phyloP scores from a whole-genome alignment of 192 early-diverging fungal species.

The Coemansia sp. region DNA sequence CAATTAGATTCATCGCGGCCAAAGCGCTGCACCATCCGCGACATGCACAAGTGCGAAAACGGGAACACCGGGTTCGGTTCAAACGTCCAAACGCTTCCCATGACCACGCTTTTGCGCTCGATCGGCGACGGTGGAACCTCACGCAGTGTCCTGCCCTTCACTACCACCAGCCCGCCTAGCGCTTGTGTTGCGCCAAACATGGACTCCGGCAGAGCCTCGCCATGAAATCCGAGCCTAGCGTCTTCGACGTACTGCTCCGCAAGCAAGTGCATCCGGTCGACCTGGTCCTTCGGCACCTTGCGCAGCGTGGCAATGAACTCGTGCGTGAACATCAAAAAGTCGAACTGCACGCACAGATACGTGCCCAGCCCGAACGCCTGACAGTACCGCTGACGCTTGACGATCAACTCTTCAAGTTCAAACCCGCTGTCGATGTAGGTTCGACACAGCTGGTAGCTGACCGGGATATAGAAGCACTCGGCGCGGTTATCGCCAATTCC shows the following conservation, averaged over 20 bases:
- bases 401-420: constrained; percentile 82
- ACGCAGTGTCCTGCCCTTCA: constrained; percentile 23
- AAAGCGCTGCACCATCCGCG: constrained; percentile 86
- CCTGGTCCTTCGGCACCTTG: constrained; percentile 56
- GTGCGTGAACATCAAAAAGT: constrained; percentile 92
- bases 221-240: constrained; percentile 9
- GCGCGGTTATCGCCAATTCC: constrained; percentile 93
- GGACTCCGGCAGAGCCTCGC: not conserved
- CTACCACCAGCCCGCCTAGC: not conserved
- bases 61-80: constrained; percentile 46
- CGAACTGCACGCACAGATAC: constrained; percentile 82
- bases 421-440: constrained; percentile 81
- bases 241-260: constrained; percentile 13
- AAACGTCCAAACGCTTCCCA: constrained; percentile 91
- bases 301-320: constrained; percentile 84
- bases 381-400: constrained; percentile 86
- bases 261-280: constrained; percentile 53
- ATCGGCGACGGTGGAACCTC: constrained; percentile 72
- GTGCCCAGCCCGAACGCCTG: constrained; percentile 83
- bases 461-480: constrained; percentile 84
- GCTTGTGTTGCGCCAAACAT: not conserved
- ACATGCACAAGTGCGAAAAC: constrained; percentile 69
- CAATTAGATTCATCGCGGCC: constrained; percentile 75
- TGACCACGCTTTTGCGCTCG: constrained; percentile 77
- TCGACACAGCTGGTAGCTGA: constrained; percentile 77